These are phyloP conservation scores for Schrenkiella parvula DNA, from an alignment of 345 rosid species.

Conservation along the genomic window DNA sequence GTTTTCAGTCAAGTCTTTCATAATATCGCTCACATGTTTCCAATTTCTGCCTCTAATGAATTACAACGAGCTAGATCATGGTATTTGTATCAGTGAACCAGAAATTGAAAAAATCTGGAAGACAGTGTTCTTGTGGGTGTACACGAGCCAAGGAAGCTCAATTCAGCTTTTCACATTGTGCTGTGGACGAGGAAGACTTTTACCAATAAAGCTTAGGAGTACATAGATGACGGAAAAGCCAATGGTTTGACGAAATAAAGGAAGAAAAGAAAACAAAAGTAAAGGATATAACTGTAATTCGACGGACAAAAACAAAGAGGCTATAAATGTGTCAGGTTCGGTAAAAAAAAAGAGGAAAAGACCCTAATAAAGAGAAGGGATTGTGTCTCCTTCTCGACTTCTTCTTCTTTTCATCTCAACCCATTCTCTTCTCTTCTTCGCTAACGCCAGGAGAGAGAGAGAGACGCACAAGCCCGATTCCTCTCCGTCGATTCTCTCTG, in stretches of 20 bases:
- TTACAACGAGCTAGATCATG: background rate
- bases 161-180: constrained; percentile 59
- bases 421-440: constrained; percentile 40
- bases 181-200: constrained; percentile 57
- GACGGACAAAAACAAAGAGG: background rate
- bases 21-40: background rate
- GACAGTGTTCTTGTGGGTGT: constrained; percentile 65
- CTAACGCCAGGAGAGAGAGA: constrained; percentile 48
- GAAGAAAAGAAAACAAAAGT: background rate
- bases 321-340: constrained; percentile 9
- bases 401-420: constrained; percentile 27
- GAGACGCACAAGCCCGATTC: constrained; percentile 18
- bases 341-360: background rate
- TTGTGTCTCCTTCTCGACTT: constrained; percentile 31
- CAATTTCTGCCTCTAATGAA: background rate
- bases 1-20: background rate
- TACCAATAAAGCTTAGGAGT: background rate
- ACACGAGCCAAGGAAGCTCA: constrained; percentile 62
- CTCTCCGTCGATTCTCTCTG: constrained; percentile 11
- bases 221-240: constrained; percentile 26
- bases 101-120: constrained; percentile 19
- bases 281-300: constrained; percentile 5
- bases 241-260: background rate
- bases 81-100: background rate
- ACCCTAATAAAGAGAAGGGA: constrained; percentile 45